Percentiles rank a stretch among this genome's conserved stretches.
phyloP scores from a whole-genome alignment of 2,329 filamentous ascomycete species.

The Verticillium albo-atrum region DNA sequence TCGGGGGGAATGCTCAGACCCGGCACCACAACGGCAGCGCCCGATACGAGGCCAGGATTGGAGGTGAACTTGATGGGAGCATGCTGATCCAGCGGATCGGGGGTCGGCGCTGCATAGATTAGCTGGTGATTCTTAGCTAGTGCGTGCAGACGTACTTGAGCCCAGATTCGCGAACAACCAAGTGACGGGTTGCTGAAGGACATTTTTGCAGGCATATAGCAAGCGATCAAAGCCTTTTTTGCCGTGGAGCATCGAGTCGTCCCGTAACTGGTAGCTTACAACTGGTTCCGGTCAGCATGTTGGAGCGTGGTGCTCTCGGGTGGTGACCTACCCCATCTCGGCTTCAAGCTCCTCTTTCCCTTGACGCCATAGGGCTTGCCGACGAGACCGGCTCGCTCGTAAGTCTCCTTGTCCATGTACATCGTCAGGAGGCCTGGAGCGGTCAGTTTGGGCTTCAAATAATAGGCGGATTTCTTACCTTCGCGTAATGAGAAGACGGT shows the following conservation, averaged over 20 bases:
- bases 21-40: constrained; percentile 24
- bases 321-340: constrained; percentile 62
- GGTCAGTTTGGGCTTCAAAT: neutral
- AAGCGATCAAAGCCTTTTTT: constrained; percentile 80
- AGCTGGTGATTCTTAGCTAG: neutral
- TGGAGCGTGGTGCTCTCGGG: neutral
- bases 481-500: constrained; percentile 68
- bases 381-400: constrained; percentile 75
- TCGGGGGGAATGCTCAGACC: constrained; percentile 18
- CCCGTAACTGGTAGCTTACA: constrained; percentile 71
- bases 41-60: constrained; percentile 22
- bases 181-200: constrained; percentile 59
- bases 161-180: constrained; percentile 75
- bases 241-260: constrained; percentile 72
- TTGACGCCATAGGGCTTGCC: constrained; percentile 63
- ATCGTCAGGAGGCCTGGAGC: constrained; percentile 63
- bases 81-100: constrained; percentile 44
- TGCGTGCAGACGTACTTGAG: constrained; percentile 30
- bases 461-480: constrained; percentile 40
- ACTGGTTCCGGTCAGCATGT: constrained; percentile 43
- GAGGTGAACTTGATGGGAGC: constrained; percentile 38
- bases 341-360: constrained; percentile 55
- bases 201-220: constrained; percentile 73
- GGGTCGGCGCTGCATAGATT: constrained; percentile 33
- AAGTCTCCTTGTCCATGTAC: constrained; percentile 75